Evolutionary conservation across 139 green algal species (phyloP).

Genomic region (Tetradesmus obliquus): DNA sequence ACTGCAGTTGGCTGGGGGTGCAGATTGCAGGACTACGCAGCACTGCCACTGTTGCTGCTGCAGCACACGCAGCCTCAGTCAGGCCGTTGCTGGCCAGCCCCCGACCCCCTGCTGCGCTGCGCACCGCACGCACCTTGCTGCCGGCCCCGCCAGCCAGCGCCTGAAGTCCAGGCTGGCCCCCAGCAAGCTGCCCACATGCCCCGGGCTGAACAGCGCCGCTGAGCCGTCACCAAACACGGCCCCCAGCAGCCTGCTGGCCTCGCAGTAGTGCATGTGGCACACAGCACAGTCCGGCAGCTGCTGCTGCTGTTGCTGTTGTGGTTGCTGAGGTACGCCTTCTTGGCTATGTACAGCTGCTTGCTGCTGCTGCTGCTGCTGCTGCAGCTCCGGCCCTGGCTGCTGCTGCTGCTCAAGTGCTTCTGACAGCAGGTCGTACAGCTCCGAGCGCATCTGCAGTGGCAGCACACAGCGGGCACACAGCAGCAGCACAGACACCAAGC

Average conservation of each 20-base stretch:
- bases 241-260: conserved; percentile 41
- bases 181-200: background rate
- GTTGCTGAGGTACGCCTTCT: background rate
- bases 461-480: background rate
- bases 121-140: background rate
- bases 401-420: conserved; percentile 13
- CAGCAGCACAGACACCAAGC: background rate
- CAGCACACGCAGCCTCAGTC: background rate
- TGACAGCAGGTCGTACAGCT: conserved; percentile 6
- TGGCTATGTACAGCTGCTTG: background rate
- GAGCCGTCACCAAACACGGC: conserved; percentile 61
- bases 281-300: background rate
- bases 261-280: conserved; percentile 54
- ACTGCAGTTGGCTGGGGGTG: too few relatives aligned
- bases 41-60: background rate
- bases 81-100: background rate
- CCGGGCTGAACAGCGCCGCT: conserved; percentile 47
- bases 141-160: conserved; percentile 51
- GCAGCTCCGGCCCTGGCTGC: conserved; percentile 9
- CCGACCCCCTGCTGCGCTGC: background rate
- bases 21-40: background rate
- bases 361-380: conserved; percentile 4
- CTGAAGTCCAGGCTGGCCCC: conserved; percentile 31
- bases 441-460: conserved; percentile 25
- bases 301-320: conserved; percentile 30